Evolutionary conservation across 78 protist genomes (phyloP).

Genomic region (Acrasis kona): DNA sequence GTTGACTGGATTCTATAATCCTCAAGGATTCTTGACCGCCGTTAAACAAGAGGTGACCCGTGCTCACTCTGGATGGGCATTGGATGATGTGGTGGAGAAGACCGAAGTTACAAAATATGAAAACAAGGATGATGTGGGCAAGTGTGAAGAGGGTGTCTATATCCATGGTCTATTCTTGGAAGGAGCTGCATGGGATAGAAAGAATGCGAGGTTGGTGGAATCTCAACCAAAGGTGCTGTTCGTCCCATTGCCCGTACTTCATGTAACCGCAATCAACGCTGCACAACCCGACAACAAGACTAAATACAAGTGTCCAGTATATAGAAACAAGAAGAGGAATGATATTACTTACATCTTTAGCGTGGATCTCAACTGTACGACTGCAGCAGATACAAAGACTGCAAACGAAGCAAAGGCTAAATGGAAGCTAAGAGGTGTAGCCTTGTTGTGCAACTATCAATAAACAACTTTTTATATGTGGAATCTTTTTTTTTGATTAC

Average conservation of each 20-base stretch:
- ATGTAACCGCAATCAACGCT: constrained; percentile 35
- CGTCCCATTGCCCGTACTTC: constrained; percentile 53
- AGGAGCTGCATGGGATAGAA: constrained; percentile 73
- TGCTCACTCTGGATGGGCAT: constrained; percentile 66
- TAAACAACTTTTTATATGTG: no score
- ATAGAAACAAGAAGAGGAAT: constrained; percentile 39
- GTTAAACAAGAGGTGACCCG: constrained; percentile 76
- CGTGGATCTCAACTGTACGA: constrained; percentile 46
- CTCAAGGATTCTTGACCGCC: constrained; percentile 75
- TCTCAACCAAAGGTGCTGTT: constrained; percentile 48
- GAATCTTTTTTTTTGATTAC: no score
- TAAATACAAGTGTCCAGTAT: constrained; percentile 74
- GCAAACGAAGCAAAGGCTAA: no score
- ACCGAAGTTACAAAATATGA: constrained; percentile 40
- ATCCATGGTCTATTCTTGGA: constrained; percentile 76
- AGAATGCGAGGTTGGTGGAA: constrained; percentile 28
- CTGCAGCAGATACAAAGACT: no score
- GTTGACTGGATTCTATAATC: constrained; percentile 76
- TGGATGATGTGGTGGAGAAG: constrained; percentile 42
- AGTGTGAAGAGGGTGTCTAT: constrained; percentile 61
- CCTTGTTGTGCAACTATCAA: no score
- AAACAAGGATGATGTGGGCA: background rate
- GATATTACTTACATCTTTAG: constrained; percentile 50
- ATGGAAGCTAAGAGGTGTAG: no score
- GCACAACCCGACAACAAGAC: background rate